Base-by-base conservation (phyloP, 2,329 filamentous ascomycete species). In the Chrysoporthe deuterocubensis region DNA sequence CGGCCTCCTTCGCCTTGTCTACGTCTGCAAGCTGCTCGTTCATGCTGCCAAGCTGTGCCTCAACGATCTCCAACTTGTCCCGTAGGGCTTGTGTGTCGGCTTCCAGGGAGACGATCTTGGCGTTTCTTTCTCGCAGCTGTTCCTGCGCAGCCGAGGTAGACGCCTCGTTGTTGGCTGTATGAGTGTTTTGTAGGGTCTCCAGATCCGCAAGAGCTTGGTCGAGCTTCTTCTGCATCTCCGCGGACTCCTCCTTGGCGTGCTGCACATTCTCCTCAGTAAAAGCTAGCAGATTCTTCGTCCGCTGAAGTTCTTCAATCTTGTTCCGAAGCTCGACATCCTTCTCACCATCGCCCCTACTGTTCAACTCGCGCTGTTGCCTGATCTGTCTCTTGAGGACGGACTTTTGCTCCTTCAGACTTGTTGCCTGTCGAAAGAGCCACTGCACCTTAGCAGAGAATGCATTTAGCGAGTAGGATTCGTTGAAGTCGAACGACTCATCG, bases 351-450 rank as follows among this genome's bases (percentile, higher is more conserved):
- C 93, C 94, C 75, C 94, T 94, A 81, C 86, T 94, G 80, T 97
- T 97, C 67, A 97, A 86, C 75, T 97, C 93, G 68, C 94, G 91
- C 79, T 98, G 95, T 77, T 98, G 94, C 80, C 97, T 95, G 74
- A 97, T 95, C 77, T 98, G 94, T 56, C 94, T 89, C 74, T 95
- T 91, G 9, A 98, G 85, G 32, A 97, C 94, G 61, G 89, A 88
- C 76, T 97, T 96, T 76, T 98, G 94, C 73, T 97, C 92, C 70
- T 92, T 90, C 46, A 97, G 82, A 26, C 87, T 87, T 21, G 90
- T 91, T n/a, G 93, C 87, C 68, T 93, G 91, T 52, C 85, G 84
- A 75, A 94, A 93, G 4, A 97, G 82, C 80, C 89, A 91, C 74
- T 94, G 90, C 0, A 98, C 89, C 74, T 92, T 93, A 9, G 87